Base-by-base conservation (phyloP, 331 rosid species). In the Phaseolus coccineus region DNA sequence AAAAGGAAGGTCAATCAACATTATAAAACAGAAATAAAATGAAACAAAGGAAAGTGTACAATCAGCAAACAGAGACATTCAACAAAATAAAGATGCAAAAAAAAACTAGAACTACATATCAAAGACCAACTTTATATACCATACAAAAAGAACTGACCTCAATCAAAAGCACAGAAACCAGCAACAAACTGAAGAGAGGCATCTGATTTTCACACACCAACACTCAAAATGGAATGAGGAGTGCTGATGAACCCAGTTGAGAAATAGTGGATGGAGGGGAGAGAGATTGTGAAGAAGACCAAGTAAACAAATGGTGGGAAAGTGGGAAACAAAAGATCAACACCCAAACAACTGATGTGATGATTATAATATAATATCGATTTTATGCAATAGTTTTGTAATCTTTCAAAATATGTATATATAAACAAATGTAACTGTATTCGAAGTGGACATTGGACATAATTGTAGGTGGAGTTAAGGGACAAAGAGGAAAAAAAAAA, bases 251-350 rank as follows among this genome's bases (percentile, higher is more conserved):
- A 66, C 19, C 81, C 66, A 83, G 75, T 71, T 82, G 86, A 81
- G 80, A 86, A 78, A 42, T 19, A 50, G 76, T 40, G 62, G n/a
- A 40, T 40, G 71, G 61, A 52, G 79, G 46, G 27, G 8, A 59
- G 70, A 4, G 22, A 68, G 27, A 47, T 25, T 14, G 76, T 16
- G 69, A 19, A 73, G 77, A 77, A 84, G 70, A 68, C 84, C 83
- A 78, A 80, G 84, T 52, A 64, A 76, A 84, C 77, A 84, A 39
- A 40, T 56, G 35, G 78, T 39, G 69, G 69, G 80, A 71, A 81
- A 89, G 87, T 77, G 89, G 86, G 83, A 85, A 78, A 73, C 83
- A 85, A 74, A n/a, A 58, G 52, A 80, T 40, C 25, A 84, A 46
- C 84, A 68, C 79, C 74, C 82, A 81, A 51, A 78, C 82, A 69